Evolutionary conservation across 345 rosid genomes (phyloP).

Genomic region (Eucalyptus lansdowneana): DNA sequence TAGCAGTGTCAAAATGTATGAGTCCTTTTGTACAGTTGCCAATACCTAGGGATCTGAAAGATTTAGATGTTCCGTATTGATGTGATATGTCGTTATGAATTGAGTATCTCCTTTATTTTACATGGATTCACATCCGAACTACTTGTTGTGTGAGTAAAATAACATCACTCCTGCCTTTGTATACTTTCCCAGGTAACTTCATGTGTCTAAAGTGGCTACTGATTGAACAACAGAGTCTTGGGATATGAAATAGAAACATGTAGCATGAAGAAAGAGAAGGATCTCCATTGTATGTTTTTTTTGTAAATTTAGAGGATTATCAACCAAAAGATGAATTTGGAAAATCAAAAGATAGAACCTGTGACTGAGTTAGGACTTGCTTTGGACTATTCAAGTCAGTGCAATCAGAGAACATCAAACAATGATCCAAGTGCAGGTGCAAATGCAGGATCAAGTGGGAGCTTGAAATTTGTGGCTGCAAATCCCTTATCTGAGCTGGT

Average conservation of each 20-base stretch:
- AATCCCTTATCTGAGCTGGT: constrained; percentile 75
- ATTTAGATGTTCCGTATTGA: neutral
- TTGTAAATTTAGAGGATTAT: constrained; percentile 3
- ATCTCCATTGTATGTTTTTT: neutral
- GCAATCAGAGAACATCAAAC: constrained; percentile 12
- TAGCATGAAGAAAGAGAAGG: neutral
- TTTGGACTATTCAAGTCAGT: constrained; percentile 16
- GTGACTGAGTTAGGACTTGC: constrained; percentile 26
- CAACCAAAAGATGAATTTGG: constrained; percentile 32
- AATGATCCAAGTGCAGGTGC: constrained; percentile 72
- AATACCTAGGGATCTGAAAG: neutral
- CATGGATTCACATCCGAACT: neutral
- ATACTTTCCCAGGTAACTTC: neutral
- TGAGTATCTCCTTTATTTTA: neutral
- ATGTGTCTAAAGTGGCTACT: neutral
- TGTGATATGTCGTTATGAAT: neutral
- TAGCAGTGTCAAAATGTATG: neutral
- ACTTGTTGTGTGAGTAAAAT: neutral
- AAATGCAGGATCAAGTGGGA: constrained; percentile 57
- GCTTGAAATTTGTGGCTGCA: constrained; percentile 35
- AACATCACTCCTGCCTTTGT: neutral
- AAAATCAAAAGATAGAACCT: constrained; percentile 32
- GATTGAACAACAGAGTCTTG: neutral
- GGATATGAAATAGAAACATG: neutral
- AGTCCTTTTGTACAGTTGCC: neutral